Evolutionary conservation across 2,329 filamentous ascomycete species (phyloP).

Genomic region (Penicillium hordei): DNA sequence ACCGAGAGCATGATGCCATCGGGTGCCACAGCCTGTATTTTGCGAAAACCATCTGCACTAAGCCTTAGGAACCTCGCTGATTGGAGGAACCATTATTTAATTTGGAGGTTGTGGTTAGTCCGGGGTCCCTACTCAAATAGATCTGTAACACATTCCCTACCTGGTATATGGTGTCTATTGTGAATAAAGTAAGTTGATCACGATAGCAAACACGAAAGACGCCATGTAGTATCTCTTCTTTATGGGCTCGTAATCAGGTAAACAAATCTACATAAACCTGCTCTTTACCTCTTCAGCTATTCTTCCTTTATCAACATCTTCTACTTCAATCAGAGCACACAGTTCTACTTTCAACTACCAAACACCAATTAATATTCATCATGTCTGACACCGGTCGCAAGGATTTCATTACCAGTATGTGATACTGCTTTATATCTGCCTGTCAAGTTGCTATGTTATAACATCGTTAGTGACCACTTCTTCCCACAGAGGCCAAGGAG

Average conservation of each 20-base stretch:
- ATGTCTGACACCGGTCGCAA: conserved; percentile 65
- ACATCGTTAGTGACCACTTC: background rate
- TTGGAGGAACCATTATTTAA: background rate
- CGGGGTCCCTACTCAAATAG: background rate
- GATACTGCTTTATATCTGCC: background rate
- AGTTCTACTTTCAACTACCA: conserved; percentile 7
- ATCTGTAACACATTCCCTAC: background rate
- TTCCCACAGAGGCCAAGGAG: conserved; percentile 53
- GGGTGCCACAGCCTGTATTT: background rate
- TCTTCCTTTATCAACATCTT: background rate
- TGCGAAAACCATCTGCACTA: background rate
- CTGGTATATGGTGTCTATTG: background rate
- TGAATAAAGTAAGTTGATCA: background rate
- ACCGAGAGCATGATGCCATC: background rate
- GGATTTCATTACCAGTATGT: conserved; percentile 55
- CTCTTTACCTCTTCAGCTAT: background rate
- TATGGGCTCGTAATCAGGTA: background rate
- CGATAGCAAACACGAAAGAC: conserved; percentile 10
- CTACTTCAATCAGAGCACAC: conserved; percentile 7
- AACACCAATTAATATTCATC: conserved; percentile 35
- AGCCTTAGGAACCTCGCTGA: background rate
- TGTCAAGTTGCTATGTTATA: background rate
- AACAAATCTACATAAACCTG: conserved; percentile 27
- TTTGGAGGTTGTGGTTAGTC: too few relatives aligned
- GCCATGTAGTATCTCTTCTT: conserved; percentile 18